Evolutionary conservation across 2,329 filamentous ascomycete genomes (phyloP), one percentile per base, ranked within the genome.

Genomic region (Tympanopsis confertula): DNA sequence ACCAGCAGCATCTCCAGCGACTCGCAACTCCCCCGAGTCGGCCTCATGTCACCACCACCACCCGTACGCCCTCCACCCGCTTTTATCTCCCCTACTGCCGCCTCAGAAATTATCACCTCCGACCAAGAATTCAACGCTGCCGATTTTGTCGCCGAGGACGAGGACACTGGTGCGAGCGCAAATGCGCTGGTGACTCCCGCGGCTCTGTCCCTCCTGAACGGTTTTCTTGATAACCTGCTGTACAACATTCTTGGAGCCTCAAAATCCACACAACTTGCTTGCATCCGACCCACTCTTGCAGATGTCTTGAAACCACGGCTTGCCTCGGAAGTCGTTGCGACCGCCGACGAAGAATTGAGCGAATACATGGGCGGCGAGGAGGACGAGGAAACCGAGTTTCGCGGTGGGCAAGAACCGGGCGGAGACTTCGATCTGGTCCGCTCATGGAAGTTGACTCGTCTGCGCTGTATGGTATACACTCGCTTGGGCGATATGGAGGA

Each of bases 381-480:
- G 18, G 65, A 71, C 20, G 71, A 75, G 32, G 65, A 74, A 28
- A 56, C 50, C 5, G 56, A 59, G 5, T 60, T 62, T 39, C 51
- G 65, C 26, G 65, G 69, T 19, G 63, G 66, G 4, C 56, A 55
- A 46, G 53, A 59, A 38, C 57, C 57, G 1, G 50, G 49, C 14
- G 59, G 60, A 5, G 62, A 63, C 37, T 80, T 75, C 57, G 71
- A 79, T 47, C 59, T 77, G 18, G 67, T 78, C 43, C 67, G 71
- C 38, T 68, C 75, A 13, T 81, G 75, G 74, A 79, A 75, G 55
- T 59, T 77, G 47, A 76, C 74, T 3, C 69, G 76, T 29, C 54
- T 81, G 46, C 66, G 76, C 38, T 76, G 77, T 49, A 81, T 81
- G 76, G 75, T 80, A 18, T 80, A 80, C 50, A 79, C 72, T 18